Evolutionary conservation across 352 stramenopile species (phyloP).

Genomic region (Phytopythium cucurbitacearum): DNA sequence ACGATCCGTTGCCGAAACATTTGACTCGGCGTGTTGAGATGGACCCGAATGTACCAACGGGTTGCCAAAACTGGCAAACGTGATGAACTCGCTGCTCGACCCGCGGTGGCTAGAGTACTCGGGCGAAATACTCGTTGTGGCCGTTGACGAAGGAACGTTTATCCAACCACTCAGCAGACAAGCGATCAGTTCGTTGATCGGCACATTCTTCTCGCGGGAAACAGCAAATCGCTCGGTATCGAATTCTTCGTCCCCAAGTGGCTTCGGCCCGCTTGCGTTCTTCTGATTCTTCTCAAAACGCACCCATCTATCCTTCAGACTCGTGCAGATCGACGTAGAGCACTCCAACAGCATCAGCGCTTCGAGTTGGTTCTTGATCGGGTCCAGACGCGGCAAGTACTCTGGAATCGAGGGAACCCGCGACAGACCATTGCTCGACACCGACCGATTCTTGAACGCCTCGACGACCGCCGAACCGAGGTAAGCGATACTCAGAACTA

Average conservation of each 20-base stretch:
- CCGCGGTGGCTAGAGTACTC: not conserved
- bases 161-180: conserved; percentile 59
- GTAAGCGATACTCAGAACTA: conserved; percentile 67
- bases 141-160: conserved; percentile 13
- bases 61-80: conserved; percentile 13
- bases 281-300: conserved; percentile 52
- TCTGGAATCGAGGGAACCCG: conserved; percentile 10
- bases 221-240: conserved; percentile 62
- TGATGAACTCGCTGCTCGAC: conserved; percentile 13
- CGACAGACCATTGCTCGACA: conserved; percentile 1
- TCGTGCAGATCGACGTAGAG: conserved; percentile 43
- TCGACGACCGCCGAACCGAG: conserved; percentile 52
- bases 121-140: not conserved
- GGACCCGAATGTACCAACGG: not conserved
- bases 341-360: conserved; percentile 50
- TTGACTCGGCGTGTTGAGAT: no score
- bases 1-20: no score
- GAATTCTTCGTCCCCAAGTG: conserved; percentile 23
- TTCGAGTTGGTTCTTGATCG: conserved; percentile 37
- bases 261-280: conserved; percentile 17
- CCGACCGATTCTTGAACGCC: conserved; percentile 19
- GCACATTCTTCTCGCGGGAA: conserved; percentile 38
- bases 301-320: conserved; percentile 60
- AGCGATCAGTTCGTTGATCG: conserved; percentile 52
- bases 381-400: conserved; percentile 45